These are phyloP conservation scores for Ceratocystis eucalypticola DNA, from an alignment of 2,329 filamentous ascomycete genomes.

Conservation along the genomic window DNA sequence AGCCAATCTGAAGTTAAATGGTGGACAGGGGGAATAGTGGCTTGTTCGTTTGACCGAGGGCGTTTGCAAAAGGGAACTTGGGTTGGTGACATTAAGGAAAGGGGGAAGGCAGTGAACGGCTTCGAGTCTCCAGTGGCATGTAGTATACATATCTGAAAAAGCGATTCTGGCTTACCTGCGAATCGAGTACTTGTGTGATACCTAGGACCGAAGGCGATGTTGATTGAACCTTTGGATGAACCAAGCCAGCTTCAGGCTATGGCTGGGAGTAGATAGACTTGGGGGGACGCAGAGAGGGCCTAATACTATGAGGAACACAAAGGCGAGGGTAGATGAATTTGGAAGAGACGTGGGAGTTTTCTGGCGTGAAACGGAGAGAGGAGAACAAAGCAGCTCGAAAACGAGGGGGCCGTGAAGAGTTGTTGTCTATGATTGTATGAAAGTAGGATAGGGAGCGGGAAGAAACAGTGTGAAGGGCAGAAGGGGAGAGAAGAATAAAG, in stretches of 20 bases:
- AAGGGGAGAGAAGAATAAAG: background rate
- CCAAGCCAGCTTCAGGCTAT: background rate
- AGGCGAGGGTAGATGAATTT: background rate
- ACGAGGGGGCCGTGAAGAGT: background rate
- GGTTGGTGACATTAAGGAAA: background rate
- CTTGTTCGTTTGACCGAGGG: background rate
- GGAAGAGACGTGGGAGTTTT: background rate
- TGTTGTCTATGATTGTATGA: background rate
- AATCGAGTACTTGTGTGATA: background rate
- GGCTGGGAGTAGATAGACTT: background rate
- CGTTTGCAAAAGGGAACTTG: conserved; percentile 2
- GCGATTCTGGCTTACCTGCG: background rate
- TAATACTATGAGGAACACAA: background rate
- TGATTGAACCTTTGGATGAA: background rate
- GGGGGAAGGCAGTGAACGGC: background rate
- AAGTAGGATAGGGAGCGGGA: background rate
- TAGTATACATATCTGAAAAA: background rate
- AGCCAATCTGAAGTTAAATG: background rate
- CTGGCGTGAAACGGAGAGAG: background rate
- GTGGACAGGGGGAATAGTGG: background rate
- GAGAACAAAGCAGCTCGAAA: background rate
- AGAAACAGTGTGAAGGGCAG: background rate
- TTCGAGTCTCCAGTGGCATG: background rate
- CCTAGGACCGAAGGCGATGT: background rate
- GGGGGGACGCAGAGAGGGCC: background rate